Evolutionary conservation across 179 eudicot genomes (phyloP), one percentile per base, ranked within the genome.

Genomic region (Drosera spatulata): DNA sequence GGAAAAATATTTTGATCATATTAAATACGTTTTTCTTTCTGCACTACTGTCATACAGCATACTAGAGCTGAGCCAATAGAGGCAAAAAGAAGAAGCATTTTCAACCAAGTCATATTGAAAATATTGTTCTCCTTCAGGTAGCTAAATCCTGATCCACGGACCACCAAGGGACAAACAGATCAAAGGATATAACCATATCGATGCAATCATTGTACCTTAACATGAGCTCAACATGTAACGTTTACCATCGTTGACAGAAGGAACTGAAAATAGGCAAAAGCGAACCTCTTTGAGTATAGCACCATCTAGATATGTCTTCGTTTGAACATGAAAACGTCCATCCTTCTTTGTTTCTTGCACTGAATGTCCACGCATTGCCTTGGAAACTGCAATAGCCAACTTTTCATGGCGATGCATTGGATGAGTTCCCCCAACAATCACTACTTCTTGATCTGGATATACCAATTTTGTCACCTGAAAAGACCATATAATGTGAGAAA

Each of bases 281-380:
- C 55, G 4, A 53, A 89, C 99, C 86, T 93, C 99, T 80, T 80
- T 93, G 59, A 93, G 94, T 63, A 93, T 84, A 62, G 99, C 95
- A 52, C 99, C 99, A 68, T 93, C 99, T 49, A 93, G 74, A 81
- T 82, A 86, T 50, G 91, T 93, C 75, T 81, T 93, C 68, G 99
- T 89, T 64, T 83, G 87, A 69, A 93, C 96, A 75, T 89, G 99
- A 64, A 93, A 89, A 64, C 95, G 96, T 11, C 99, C 99, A 65
- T 89, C 97, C 42, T 78, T 86, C 82, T 89, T 82, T 54, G 96
- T 86, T 72, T 89, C 99, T 59, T 93, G 99, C 69, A 93, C 82
- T 56, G 99, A 93, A 75, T 82, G 95, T 60, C 95, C 80, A 39
- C 97, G 80, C 87, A 79, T 86, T 59, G 99, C 93, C 83, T 93